phyloP scores from a whole-genome alignment of 306 rosid genomes.

The Crotalaria pallida region DNA sequence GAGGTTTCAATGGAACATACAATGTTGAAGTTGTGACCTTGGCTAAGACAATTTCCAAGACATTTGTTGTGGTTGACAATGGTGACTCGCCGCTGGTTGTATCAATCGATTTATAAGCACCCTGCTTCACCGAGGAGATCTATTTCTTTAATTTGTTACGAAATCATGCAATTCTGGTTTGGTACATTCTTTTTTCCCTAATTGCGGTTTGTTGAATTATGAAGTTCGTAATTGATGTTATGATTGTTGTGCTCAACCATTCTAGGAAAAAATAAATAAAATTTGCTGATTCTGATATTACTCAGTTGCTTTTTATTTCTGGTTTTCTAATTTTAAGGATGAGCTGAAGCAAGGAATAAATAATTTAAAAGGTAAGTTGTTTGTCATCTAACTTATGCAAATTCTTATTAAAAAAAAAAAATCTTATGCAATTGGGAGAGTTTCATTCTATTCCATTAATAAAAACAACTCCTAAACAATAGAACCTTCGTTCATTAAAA shows the following conservation, averaged over 20 bases:
- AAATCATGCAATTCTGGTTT: constrained; percentile 12
- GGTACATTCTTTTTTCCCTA: background rate
- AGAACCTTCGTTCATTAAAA: too few relatives aligned
- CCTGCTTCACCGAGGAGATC: background rate
- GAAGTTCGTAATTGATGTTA: background rate
- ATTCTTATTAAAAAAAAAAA: too few relatives aligned
- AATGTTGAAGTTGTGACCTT: constrained; percentile 44
- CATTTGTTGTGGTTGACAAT: constrained; percentile 72
- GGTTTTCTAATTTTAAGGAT: background rate
- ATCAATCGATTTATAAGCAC: constrained; percentile 39
- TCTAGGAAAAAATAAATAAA: constrained; percentile 19
- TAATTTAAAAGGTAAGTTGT: too few relatives aligned
- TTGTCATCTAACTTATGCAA: too few relatives aligned
- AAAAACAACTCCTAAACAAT: too few relatives aligned
- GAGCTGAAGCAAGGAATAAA: too few relatives aligned
- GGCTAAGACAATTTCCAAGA: constrained; percentile 43
- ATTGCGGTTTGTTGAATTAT: background rate
- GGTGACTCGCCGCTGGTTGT: constrained; percentile 58
- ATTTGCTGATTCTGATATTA: constrained; percentile 6
- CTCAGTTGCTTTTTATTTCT: background rate
- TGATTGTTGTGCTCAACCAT: background rate
- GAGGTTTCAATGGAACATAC: constrained; percentile 79
- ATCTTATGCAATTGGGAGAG: too few relatives aligned
- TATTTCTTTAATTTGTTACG: background rate
- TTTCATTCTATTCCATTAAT: too few relatives aligned